Evolutionary conservation across 208 protist species (phyloP), one percentile per base, ranked within the genome.

Genomic region (Vickermania ingenoplastis): DNA sequence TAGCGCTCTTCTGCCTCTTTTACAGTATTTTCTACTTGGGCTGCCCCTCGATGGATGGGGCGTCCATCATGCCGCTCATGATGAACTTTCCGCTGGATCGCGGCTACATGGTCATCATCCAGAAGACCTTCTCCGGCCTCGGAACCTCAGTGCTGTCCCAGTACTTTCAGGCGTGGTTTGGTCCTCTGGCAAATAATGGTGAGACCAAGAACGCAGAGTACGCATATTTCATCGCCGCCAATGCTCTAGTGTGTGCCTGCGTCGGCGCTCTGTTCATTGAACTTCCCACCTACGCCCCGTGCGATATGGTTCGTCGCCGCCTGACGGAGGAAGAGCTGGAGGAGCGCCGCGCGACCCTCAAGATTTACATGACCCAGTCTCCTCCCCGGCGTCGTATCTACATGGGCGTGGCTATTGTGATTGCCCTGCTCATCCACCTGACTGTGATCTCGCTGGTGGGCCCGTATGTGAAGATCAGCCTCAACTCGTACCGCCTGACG

Each of bases 111-210:
- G 77, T 92, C 25, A 74, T 88, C 48, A 83, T 89, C 52, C 74
- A 85, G 56, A 92, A 92, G 65, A 89, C 85, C 13, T 89, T 89
- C 54, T 75, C 75, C 17, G 85, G 85, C 17, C 75, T 92, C 26
- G 85, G 85, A 24, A 82, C 81, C n/a, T 75, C 79, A 4, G 71
- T 92, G 31, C 62, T 89, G 23, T 83, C 86, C 77, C 72, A 71
- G 17, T 89, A 86, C 73, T 89, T 87, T 65, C 86, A 87, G 55
- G 81, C 71, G 24, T 89, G 75, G 73, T 92, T 92, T 53, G 53
- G 26, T n/a, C 56, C 72, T 53, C 7, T 28, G 48, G 52, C 65
- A 13, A 50, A 67, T n/a, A 41, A 41, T 25, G 23, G 57, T 0
- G 53, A 74, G n/a, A 79, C 68, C 52, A 77, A 86, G 69, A 84